A percentile compares a stretch with the other conserved stretches of the same genome.
Conservation (phyloP, 2,329 filamentous ascomycete genomes). For the Trichoderma atroviride region DNA sequence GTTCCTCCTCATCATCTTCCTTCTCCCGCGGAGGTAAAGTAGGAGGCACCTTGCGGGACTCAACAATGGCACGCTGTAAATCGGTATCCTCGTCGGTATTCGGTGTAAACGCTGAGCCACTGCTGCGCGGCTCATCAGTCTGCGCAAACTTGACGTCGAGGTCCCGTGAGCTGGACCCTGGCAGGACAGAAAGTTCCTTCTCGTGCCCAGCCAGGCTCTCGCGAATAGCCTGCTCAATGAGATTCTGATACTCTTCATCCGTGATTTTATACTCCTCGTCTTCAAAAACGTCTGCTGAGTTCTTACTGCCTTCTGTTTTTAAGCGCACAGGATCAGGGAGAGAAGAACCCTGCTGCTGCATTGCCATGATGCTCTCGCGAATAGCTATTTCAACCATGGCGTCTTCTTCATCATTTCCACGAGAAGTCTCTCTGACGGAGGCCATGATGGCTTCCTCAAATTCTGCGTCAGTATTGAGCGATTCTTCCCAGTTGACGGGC, state of each 20-base stretch:
- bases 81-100: constrained; percentile 46
- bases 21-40: constrained; percentile 23
- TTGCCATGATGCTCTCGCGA: constrained; percentile 67
- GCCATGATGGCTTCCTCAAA: constrained; percentile 72
- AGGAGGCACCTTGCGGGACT: constrained; percentile 39
- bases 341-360: constrained; percentile 40
- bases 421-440: constrained; percentile 71
- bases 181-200: constrained; percentile 25
- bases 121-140: not conserved
- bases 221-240: constrained; percentile 59
- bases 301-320: constrained; percentile 31
- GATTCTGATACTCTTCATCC: constrained; percentile 60
- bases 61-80: constrained; percentile 46
- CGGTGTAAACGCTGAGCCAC: not conserved
- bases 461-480: constrained; percentile 53
- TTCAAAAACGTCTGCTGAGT: constrained; percentile 40
- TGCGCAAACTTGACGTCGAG: constrained; percentile 18
- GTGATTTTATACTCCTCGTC: constrained; percentile 51
- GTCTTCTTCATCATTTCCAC: constrained; percentile 70
- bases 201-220: constrained; percentile 47
- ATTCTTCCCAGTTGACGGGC: not conserved
- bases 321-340: constrained; percentile 33
- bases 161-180: constrained; percentile 30
- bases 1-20: constrained; percentile 44
- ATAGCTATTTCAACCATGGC: constrained; percentile 72